Evolutionary conservation across 345 rosid genomes (phyloP), one percentile per base, ranked within the genome.

Genomic region (Abelmoschus esculentus): DNA sequence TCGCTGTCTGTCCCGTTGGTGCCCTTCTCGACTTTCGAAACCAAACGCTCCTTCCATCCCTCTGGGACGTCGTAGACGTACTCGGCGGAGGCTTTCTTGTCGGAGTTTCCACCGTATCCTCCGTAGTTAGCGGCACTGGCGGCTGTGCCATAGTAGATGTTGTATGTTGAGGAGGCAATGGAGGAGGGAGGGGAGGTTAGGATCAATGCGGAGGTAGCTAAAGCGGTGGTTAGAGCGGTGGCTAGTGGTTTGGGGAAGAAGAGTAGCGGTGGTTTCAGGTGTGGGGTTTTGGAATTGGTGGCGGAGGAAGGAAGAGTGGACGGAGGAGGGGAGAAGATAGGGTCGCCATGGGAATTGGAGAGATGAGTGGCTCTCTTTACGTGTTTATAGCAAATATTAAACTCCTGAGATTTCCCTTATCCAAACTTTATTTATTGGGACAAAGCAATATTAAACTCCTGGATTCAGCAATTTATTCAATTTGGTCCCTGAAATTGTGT

Each of bases 61-160:
- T 89, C 89, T 0, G 96, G 97, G 46, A 93, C 97, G 38, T 87
- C 98, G 78, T 90, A 90, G 28, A 89, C 75, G 75, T 93, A 93
- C 83, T 93, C 97, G 1, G 97, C 97, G n/a, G 97, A 81, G 46
- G 90, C 70, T 74, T 89, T 87, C 80, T 87, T 86, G 88, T 84
- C 92, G 34, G 98, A 88, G 72, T 93, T 93, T 0, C 98, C 97
- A 1, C 95, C 98, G 70, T 86, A 93, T 0, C 97, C 93, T 0
- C 97, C 96, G 74, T 93, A 93, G 78, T 90, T 93, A 38, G 98
- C 89, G 32, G 97, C 96, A 76, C 97, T 93, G 73, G 97, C 96
- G 28, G 98, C 97, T 40, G 97, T 93, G 73, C 96, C 98, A 83
- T 90, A 90, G 89, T 90, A 93, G 62, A 90, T 0, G 57, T 69